phyloP scores from a whole-genome alignment of 164 flowering plant genomes.

The Magnolia sinica region DNA sequence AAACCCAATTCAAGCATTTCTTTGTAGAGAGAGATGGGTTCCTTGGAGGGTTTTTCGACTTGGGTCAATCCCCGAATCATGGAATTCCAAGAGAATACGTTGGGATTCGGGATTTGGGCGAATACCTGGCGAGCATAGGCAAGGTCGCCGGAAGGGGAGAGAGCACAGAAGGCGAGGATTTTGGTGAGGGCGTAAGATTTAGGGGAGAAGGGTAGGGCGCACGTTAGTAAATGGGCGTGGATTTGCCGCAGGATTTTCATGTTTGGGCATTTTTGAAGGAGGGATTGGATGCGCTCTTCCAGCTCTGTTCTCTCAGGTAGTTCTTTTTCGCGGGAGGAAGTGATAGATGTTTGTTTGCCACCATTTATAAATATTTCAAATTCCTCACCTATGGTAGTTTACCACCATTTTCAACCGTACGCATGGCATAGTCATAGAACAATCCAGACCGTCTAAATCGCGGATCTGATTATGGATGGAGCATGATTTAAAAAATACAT shows the following conservation, averaged over 20 bases:
- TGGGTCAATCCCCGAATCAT: conserved; percentile 37
- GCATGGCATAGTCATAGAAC: too few species aligned
- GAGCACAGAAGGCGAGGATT: conserved; percentile 22
- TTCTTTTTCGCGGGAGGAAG: too few species aligned
- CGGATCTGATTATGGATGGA: too few species aligned
- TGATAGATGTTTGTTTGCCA: too few species aligned
- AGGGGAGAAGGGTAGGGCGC: conserved; percentile 17
- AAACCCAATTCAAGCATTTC: conserved; percentile 25
- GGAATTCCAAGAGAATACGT: conserved; percentile 20
- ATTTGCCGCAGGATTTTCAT: conserved; percentile 21
- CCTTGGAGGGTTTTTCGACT: conserved; percentile 28
- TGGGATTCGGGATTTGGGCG: conserved; percentile 18
- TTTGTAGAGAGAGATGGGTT: conserved; percentile 36
- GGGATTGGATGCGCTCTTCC: conserved; percentile 6
- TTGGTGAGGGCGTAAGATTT: conserved; percentile 10
- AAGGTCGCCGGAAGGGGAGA: conserved; percentile 22
- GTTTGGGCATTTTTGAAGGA: conserved; percentile 23
- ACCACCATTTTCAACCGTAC: too few species aligned
- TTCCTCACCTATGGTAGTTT: too few species aligned
- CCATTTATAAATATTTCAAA: too few species aligned
- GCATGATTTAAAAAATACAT: too few species aligned
- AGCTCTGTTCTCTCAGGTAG: background rate
- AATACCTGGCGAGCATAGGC: conserved; percentile 27
- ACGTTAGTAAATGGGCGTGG: conserved; percentile 20
- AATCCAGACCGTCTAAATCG: too few species aligned